phyloP scores from a whole-genome alignment of 139 green algal species.

The Gonium pectorale region DNA sequence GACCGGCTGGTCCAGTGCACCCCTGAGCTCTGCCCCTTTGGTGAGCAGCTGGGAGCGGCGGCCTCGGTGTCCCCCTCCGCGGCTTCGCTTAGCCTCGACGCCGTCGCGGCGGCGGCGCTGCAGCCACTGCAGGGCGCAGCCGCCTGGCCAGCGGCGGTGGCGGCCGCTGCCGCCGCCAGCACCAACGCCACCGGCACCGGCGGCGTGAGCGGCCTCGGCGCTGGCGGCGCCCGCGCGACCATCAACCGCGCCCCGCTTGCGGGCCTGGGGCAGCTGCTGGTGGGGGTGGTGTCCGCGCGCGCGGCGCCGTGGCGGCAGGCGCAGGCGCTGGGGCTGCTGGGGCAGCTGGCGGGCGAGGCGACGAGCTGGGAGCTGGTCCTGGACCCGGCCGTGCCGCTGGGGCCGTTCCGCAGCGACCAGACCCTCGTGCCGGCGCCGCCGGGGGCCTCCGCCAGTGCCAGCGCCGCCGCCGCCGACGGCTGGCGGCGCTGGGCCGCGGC shows the following conservation, averaged over 20 bases:
- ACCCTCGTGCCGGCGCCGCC: not conserved
- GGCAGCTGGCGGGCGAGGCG: not conserved
- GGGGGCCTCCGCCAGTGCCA: not conserved
- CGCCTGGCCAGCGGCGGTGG: not conserved
- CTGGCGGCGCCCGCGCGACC: not conserved
- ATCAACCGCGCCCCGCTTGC: slow-evolving; percentile 11
- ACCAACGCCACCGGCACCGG: not conserved
- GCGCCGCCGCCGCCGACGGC: not conserved
- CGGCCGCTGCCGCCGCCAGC: no score
- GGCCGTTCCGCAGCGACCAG: not conserved
- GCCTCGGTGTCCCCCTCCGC: no score
- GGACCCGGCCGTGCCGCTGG: not conserved
- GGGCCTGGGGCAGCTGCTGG: not conserved
- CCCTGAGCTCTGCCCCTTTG: not conserved
- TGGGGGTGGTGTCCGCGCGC: slow-evolving; percentile 17
- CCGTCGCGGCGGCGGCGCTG: not conserved
- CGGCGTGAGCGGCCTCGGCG: no score
- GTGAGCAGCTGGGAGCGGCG: not conserved
- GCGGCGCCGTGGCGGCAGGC: slow-evolving; percentile 13
- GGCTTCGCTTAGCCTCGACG: not conserved
- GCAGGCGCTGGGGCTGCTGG: not conserved
- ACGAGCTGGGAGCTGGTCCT: not conserved
- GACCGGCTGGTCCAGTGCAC: not conserved
- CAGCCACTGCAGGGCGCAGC: not conserved
- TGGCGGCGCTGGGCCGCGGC: not conserved